phyloP scores from a whole-genome alignment of 352 stramenopile genomes.

The Globisporangium viniferum region DNA sequence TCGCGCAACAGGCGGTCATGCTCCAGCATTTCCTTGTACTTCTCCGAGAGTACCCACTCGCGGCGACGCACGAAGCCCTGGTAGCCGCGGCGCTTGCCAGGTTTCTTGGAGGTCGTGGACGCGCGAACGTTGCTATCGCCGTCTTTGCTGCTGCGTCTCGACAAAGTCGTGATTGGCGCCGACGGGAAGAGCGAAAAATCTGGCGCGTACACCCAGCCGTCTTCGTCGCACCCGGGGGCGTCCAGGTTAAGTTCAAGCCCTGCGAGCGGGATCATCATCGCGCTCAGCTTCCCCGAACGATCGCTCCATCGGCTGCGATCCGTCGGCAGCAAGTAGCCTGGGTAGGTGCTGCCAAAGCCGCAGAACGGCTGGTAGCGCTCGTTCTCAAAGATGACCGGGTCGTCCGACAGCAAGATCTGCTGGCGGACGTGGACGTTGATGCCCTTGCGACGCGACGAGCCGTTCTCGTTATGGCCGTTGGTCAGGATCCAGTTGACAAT shows the following conservation, averaged over 20 bases:
- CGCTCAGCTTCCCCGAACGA: constrained; percentile 68
- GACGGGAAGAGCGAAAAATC: constrained; percentile 84
- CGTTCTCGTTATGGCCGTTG: constrained; percentile 29
- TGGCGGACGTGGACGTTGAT: constrained; percentile 66
- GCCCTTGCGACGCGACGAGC: constrained; percentile 39
- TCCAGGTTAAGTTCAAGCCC: constrained; percentile 66
- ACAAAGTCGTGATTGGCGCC: constrained; percentile 18
- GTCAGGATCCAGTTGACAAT: constrained; percentile 77
- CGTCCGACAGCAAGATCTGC: constrained; percentile 60
- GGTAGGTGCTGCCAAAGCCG: constrained; percentile 79
- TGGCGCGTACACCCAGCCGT: constrained; percentile 84
- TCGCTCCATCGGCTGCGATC: constrained; percentile 85
- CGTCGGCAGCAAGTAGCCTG: constrained; percentile 73
- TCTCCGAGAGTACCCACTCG: constrained; percentile 65
- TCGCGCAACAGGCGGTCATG: constrained; percentile 19
- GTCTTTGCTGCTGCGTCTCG: constrained; percentile 21
- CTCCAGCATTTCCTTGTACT: constrained; percentile 44
- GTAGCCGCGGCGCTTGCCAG: constrained; percentile 43
- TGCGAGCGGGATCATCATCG: constrained; percentile 64
- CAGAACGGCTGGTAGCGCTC: constrained; percentile 85
- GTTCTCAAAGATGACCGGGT: constrained; percentile 85
- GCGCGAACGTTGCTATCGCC: constrained; percentile 11
- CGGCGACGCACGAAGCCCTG: constrained; percentile 71
- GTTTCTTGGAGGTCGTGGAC: constrained; percentile 32
- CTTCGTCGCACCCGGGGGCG: constrained; percentile 56